Percentiles rank a stretch among this genome's conserved stretches.
Evolutionary conservation across 179 eudicot species (phyloP).

Genomic region (Dionaea muscipula): DNA sequence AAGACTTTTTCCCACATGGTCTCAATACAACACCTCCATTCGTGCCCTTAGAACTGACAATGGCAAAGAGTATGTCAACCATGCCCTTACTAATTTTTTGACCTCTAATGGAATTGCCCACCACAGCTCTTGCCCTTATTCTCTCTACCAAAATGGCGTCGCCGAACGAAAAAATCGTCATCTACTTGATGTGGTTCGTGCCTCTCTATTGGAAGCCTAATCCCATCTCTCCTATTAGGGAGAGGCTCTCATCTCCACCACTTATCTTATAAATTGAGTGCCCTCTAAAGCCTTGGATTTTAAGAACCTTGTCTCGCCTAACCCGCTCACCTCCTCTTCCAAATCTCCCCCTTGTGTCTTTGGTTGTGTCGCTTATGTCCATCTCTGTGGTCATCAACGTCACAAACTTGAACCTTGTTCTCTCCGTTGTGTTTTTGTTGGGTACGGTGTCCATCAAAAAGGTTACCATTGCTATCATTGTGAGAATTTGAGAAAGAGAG

Average conservation of each 20-base stretch:
- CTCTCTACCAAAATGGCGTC: constrained; percentile 1
- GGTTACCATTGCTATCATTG: background rate
- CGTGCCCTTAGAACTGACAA: background rate
- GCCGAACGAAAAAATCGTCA: background rate
- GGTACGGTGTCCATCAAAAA: background rate
- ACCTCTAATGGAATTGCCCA: background rate
- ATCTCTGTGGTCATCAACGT: background rate
- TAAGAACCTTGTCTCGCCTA: background rate
- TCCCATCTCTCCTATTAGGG: background rate
- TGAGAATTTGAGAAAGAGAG: too few relatives aligned
- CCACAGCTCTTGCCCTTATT: background rate
- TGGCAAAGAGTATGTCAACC: background rate
- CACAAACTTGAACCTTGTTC: background rate
- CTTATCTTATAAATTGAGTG: background rate
- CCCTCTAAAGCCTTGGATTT: background rate
- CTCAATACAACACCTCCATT: background rate
- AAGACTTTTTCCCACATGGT: background rate
- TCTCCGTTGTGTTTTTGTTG: background rate
- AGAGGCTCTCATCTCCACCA: background rate
- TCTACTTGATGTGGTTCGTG: background rate
- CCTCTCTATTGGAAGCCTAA: background rate
- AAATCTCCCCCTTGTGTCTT: background rate
- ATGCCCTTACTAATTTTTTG: background rate
- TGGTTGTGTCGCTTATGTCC: background rate
- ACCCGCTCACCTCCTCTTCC: background rate